Base-by-base conservation (phyloP, 805 yeast genomes). In the Starmerella vaccinii region DNA sequence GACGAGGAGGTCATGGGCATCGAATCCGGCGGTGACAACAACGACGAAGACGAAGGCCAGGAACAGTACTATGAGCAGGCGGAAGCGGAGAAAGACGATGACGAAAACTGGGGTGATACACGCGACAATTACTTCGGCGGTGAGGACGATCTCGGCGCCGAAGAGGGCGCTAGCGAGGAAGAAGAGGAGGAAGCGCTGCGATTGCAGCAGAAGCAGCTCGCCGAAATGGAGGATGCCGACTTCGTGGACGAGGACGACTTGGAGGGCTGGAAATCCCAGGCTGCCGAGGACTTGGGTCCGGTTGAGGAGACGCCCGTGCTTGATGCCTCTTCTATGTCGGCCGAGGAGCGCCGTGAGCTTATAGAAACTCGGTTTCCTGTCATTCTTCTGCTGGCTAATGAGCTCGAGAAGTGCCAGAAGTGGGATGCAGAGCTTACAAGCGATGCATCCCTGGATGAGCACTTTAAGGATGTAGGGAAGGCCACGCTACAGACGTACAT, bases 121-220 rank as follows among this genome's bases (percentile, higher is more conserved):
- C 67, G 71, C 53, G 74, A 64, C 69, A 77, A 65, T 66, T 57
- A 57, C 38, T 47, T 71, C 49, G 63, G 63, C 22, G 63, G 60
- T 41, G 70, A 68, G 9, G 72, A 63, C 26, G 69, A 63, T 40
- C 77, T 74, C 16, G 74, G 68, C 57, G 85, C 74, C 65, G 94
- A 84, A 56, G 90, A 82, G 29, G 94, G 80, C 49, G 81, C 79
- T 29, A 84, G 86, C 5, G 80, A 78, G 55, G 80, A 77, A 55
- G 81, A 88, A 68, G 92, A 90, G 51, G 80, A 78, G 59, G 97
- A 92, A 67, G 97, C 97, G 0, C 62, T 85, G 45, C 79, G 87
- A 62, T 80, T 86, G 58, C 97, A 89, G 68, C 84, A 83, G 69
- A 75, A 77, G 58, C 88, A 88, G 64, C 68, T 86, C 52, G 78